Base-by-base conservation (phyloP, 2,329 filamentous ascomycete species). In the Ceratocystis papillata region DNA sequence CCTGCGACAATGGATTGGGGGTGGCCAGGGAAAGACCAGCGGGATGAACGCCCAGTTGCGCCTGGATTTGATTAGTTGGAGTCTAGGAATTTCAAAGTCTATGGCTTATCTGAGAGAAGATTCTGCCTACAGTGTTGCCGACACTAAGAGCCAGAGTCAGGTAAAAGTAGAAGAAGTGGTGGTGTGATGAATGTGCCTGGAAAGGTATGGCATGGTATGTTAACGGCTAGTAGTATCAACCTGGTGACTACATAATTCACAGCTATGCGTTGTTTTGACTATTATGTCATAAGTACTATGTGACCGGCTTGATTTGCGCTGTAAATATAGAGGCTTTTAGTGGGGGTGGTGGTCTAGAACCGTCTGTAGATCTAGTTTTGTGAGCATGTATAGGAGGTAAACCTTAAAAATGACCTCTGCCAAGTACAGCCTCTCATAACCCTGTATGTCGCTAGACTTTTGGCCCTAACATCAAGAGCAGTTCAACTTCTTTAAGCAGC, bases 1-100 rank as follows among this genome's bases (percentile, higher is more conserved):
- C 17, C 74, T 87, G 61, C 78, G 85, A 30, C 79, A 84, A 48
- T 87, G 85, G 85, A 81, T 84, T 62, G 83, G 83, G 17, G 79
- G 81, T 5, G 71, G 75, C 1, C 75, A 78, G 2, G 82, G 81
- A 22, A 79, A 79, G 61, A 78, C 77, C 65, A 79, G 78, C 62
- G 81, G 80, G 1, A 74, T 87, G n/a, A 76, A 77, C 20, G 75
- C 76, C 1, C 76, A 79, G 15, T 73, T 83, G n/a, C 79, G 82
- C 67, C 77, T 78, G 66, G 76, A 77, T 69, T 78, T 85, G 70
- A 79, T 86, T 2, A 78, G 82, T 62, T 77, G 78, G 63, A 87
- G 83, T 68, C 73, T 86, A 20, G 71, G 73, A 10, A 78, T 86
- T 45, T 83, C 80, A 15, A 83, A 82, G 72, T 79, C 75, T 62